These are phyloP conservation scores for Hanseniaspora vineae DNA, from an alignment of 805 yeast species.

Conservation along the genomic window DNA sequence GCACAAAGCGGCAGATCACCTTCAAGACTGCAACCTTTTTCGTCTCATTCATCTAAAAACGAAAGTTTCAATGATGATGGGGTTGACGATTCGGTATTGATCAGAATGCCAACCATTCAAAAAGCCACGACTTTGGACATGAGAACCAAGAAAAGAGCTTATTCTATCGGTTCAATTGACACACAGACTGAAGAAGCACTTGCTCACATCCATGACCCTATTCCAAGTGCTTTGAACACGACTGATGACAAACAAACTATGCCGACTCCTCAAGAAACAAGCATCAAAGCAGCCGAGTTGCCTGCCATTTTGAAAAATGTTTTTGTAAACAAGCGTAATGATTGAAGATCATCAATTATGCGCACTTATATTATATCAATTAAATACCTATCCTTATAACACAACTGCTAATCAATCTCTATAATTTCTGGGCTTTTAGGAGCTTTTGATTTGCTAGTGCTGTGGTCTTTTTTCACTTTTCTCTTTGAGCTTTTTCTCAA, in stretches of 20 bases:
- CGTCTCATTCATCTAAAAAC: too few species aligned
- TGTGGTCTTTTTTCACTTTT: conserved; percentile 42
- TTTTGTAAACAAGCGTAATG: conserved; percentile 5
- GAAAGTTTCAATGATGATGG: not conserved
- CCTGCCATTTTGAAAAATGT: conserved; percentile 27
- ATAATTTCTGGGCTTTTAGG: conserved; percentile 64
- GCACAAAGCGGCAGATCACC: too few species aligned
- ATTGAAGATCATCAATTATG: too few species aligned
- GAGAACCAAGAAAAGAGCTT: conserved; percentile 24
- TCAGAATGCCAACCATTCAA: conserved; percentile 4
- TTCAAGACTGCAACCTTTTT: too few species aligned
- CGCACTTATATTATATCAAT: too few species aligned
- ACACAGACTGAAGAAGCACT: conserved; percentile 12
- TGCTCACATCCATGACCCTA: conserved; percentile 3
- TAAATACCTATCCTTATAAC: too few species aligned
- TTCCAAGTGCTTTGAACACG: conserved; percentile 8
- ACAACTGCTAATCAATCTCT: conserved; percentile 43
- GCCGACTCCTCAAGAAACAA: conserved; percentile 8
- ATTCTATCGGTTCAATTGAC: conserved; percentile 23
- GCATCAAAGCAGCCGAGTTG: conserved; percentile 16
- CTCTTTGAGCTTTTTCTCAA: conserved; percentile 61
- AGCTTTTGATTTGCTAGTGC: conserved; percentile 47
- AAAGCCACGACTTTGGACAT: conserved; percentile 10
- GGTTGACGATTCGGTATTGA: conserved; percentile 1
- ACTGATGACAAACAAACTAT: conserved; percentile 20